phyloP scores from a whole-genome alignment of 1,284 basidiomycete species.

The Spongispora temasekensis region DNA sequence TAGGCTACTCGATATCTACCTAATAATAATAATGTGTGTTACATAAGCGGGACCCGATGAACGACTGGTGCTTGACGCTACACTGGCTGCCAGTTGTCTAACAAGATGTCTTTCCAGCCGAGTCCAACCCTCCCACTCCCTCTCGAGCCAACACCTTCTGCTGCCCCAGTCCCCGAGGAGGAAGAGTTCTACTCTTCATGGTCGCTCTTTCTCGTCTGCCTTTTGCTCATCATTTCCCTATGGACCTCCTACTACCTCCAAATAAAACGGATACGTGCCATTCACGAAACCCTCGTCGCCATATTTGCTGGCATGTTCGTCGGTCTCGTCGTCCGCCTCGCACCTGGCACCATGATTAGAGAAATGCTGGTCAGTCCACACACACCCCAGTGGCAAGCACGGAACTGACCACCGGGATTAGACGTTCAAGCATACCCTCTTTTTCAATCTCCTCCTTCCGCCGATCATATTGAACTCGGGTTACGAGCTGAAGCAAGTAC shows the following conservation, averaged over 20 bases:
- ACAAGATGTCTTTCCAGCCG: constrained; percentile 28
- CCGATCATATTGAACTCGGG: constrained; percentile 99
- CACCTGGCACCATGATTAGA: constrained; percentile 91
- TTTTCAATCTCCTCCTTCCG: constrained; percentile 96
- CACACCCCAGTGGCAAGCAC: no score
- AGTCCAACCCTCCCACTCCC: constrained; percentile 20
- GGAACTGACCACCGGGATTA: constrained; percentile 34
- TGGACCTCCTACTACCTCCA: constrained; percentile 98
- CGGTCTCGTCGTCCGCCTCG: constrained; percentile 86
- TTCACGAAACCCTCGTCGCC: constrained; percentile 97
- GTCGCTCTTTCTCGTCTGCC: constrained; percentile 93
- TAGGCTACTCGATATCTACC: neutral
- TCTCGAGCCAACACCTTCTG: constrained; percentile 24
- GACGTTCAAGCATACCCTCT: constrained; percentile 96
- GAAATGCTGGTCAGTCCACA: constrained; percentile 89
- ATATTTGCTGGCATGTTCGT: constrained; percentile 97
- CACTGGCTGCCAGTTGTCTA: neutral
- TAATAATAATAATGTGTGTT: constrained; percentile 5
- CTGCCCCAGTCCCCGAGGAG: constrained; percentile 57
- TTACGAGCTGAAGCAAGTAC: constrained; percentile 94
- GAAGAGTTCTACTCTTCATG: constrained; percentile 93
- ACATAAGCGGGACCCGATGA: constrained; percentile 18
- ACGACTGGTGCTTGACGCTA: neutral
- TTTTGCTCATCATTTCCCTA: constrained; percentile 91
- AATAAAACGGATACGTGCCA: constrained; percentile 92